A percentile compares a stretch with the other conserved stretches of the same genome.
These are phyloP conservation scores for Sicyos baderoa DNA, from an alignment of 306 rosid species.

Conservation along the genomic window DNA sequence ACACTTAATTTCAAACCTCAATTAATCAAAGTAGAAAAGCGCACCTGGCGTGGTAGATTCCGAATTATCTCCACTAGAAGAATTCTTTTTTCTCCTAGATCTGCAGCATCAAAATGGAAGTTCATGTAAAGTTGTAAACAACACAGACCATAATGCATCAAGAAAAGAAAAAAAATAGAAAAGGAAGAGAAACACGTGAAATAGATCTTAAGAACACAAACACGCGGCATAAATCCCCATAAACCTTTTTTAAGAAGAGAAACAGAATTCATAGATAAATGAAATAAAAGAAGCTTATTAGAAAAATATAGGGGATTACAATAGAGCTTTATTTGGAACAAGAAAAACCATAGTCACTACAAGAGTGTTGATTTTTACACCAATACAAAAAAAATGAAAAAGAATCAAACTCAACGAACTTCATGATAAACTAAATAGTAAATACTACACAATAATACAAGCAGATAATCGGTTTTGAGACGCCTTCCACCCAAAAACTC, in stretches of 20 bases:
- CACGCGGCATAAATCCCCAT: not conserved
- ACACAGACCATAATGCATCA: not conserved
- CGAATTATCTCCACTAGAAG: conserved; percentile 70
- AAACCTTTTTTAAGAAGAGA: too few species aligned
- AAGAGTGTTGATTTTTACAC: too few species aligned
- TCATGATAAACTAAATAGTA: not conserved
- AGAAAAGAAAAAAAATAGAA: conserved; percentile 1
- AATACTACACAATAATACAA: not conserved
- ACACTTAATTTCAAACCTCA: not conserved
- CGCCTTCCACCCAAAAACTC: not conserved
- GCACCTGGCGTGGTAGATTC: conserved; percentile 74
- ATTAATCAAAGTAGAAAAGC: conserved; percentile 14
- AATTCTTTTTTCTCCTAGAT: conserved; percentile 88
- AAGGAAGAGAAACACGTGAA: not conserved
- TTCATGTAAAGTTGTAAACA: conserved; percentile 22
- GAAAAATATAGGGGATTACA: too few species aligned
- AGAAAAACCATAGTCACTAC: too few species aligned
- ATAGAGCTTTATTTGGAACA: too few species aligned
- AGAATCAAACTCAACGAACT: not conserved
- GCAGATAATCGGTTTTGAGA: not conserved
- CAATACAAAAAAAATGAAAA: too few species aligned
- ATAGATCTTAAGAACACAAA: not conserved
- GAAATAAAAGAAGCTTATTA: too few species aligned
- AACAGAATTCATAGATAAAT: too few species aligned
- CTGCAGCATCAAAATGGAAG: conserved; percentile 37